Conservation (phyloP, 495 filamentous ascomycete genomes). For the Acidomyces sp. region DNA sequence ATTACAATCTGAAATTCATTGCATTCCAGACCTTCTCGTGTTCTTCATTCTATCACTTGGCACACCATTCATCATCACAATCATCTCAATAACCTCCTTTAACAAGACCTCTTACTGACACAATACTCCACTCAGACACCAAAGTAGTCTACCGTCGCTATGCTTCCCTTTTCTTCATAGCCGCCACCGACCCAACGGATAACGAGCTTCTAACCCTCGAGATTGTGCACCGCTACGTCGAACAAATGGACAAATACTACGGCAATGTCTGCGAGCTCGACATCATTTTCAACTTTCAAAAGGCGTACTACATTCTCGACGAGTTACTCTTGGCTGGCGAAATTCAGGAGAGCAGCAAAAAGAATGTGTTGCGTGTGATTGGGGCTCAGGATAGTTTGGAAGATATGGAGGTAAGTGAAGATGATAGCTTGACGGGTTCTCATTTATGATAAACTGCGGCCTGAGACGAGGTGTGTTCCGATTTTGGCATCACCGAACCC, state of each 20-base stretch:
- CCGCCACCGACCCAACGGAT: constrained; percentile 83
- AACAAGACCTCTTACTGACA: constrained; percentile 7
- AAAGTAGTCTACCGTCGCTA: constrained; percentile 99
- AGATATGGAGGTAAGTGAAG: constrained; percentile 83
- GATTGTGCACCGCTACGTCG: constrained; percentile 97
- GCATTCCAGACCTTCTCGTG: background rate
- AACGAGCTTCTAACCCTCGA: constrained; percentile 98
- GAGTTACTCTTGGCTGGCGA: constrained; percentile 92
- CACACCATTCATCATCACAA: constrained; percentile 11
- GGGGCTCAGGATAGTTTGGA: constrained; percentile 87
- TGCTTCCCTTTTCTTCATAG: constrained; percentile 97
- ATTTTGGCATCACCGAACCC: constrained; percentile 19
- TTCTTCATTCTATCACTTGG: background rate
- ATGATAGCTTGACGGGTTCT: constrained; percentile 3
- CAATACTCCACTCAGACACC: constrained; percentile 49
- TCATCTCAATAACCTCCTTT: background rate
- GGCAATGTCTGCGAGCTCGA: constrained; percentile 99
- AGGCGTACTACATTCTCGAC: constrained; percentile 97
- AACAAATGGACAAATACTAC: constrained; percentile 99
- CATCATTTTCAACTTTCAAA: constrained; percentile 99
- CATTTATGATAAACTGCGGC: constrained; percentile 6
- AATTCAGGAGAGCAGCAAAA: constrained; percentile 98
- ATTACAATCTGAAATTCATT: background rate
- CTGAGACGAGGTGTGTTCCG: constrained; percentile 2
- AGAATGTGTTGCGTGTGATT: constrained; percentile 91